These are phyloP conservation scores for Penicillium tannophilum DNA, from an alignment of 495 filamentous ascomycete species.

Conservation along the genomic window DNA sequence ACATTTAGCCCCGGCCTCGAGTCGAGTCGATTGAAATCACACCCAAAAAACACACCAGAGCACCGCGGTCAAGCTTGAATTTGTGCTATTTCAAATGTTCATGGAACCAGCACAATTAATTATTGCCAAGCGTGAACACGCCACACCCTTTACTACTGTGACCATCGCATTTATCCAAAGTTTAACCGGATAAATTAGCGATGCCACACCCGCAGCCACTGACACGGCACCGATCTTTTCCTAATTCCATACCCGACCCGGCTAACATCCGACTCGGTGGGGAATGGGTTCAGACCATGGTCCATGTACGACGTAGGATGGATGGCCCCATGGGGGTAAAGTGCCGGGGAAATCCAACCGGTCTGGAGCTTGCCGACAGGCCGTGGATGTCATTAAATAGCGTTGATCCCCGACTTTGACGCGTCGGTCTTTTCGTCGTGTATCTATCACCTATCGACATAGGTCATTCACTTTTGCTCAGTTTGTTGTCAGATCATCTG, in stretches of 20 bases:
- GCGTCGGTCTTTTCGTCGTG: not conserved
- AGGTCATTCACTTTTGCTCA: not conserved
- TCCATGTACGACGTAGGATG: not conserved
- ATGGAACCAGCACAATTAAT: no score
- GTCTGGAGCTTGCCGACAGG: constrained; percentile 3
- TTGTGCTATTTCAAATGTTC: no score
- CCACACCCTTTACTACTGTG: no score
- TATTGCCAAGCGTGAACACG: no score
- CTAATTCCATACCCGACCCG: not conserved
- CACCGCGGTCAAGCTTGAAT: no score
- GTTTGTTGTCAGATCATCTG: not conserved
- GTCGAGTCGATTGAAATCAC: not conserved
- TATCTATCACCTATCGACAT: not conserved
- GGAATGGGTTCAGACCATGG: no score
- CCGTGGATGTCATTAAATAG: constrained; percentile 13
- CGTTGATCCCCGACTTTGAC: constrained; percentile 14
- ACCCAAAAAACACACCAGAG: not conserved
- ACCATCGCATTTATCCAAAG: not conserved
- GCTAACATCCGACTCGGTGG: no score
- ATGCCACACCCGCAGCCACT: constrained; percentile 3
- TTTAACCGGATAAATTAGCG: not conserved
- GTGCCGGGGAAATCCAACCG: constrained; percentile 12
- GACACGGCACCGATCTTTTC: constrained; percentile 3
- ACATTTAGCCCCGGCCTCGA: not conserved
- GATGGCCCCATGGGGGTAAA: constrained; percentile 19